A percentile compares a stretch with the other conserved stretches of the same genome.
Evolutionary conservation across 345 rosid genomes (phyloP).

Genomic region (Lepidium didymum): DNA sequence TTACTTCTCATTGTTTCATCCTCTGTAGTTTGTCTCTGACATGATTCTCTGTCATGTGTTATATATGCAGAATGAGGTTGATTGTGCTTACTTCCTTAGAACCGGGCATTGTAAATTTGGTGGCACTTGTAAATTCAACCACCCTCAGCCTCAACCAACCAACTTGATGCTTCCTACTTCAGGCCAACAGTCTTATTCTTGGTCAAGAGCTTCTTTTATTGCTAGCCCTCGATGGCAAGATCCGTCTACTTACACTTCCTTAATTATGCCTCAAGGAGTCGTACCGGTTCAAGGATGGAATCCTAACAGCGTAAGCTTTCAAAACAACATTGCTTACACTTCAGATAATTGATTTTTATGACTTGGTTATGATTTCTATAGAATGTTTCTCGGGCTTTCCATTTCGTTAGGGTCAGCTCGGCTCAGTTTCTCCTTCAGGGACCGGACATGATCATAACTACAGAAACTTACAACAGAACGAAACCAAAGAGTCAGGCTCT

Average conservation of each 20-base stretch:
- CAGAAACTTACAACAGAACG: slow-evolving; percentile 58
- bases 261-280: slow-evolving; percentile 84
- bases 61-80: slow-evolving; percentile 64
- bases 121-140: slow-evolving; percentile 89
- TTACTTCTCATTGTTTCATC: not conserved
- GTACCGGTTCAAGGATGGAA: slow-evolving; percentile 95
- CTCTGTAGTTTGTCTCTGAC: not conserved
- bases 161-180: slow-evolving; percentile 86
- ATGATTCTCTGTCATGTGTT: not conserved
- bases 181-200: slow-evolving; percentile 69
- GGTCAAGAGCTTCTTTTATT: slow-evolving; percentile 88
- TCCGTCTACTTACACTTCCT: slow-evolving; percentile 74
- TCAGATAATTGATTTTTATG: not conserved
- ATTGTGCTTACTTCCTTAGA: slow-evolving; percentile 89
- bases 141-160: slow-evolving; percentile 91
- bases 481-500: slow-evolving; percentile 47
- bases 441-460: slow-evolving; percentile 49
- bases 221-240: slow-evolving; percentile 97
- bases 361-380: not conserved
- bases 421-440: slow-evolving; percentile 84
- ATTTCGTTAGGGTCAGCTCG: slow-evolving; percentile 62
- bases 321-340: not conserved
- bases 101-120: slow-evolving; percentile 98
- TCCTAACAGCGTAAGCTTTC: slow-evolving; percentile 60
- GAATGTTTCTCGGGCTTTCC: not conserved